phyloP scores from a whole-genome alignment of 176 grass and related monocot species.

The Ampelocalamus luodianensis region DNA sequence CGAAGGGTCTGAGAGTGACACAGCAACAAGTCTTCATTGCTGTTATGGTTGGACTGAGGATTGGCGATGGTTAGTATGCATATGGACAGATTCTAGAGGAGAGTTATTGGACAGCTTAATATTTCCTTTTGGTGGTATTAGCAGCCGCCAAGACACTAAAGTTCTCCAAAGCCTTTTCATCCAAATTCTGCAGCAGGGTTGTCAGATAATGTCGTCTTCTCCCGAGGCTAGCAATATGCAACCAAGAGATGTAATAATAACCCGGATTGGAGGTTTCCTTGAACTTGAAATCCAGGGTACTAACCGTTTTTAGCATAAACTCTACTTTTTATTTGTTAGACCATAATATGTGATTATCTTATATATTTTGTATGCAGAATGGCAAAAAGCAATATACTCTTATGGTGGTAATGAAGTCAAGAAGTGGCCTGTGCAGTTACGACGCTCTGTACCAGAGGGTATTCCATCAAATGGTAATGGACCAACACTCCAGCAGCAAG shows the following conservation, averaged over 20 bases:
- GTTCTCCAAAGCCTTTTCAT: conserved; percentile 95
- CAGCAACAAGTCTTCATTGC: conserved; percentile 81
- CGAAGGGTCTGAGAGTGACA: conserved; percentile 65
- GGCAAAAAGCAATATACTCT: conserved; percentile 91
- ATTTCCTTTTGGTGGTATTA: conserved; percentile 96
- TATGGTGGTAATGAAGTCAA: conserved; percentile 92
- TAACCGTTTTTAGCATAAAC: conserved; percentile 11
- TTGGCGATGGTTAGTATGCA: conserved; percentile 96
- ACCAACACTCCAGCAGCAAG: conserved; percentile 71
- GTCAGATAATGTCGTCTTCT: conserved; percentile 89
- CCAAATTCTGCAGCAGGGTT: conserved; percentile 96
- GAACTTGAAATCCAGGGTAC: conserved; percentile 99
- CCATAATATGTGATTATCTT: conserved; percentile 32
- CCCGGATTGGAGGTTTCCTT: conserved; percentile 86
- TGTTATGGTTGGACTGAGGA: conserved; percentile 99
- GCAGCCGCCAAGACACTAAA: conserved; percentile 95
- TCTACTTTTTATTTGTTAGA: conserved; percentile 26
- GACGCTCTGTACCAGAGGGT: conserved; percentile 74
- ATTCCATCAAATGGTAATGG: conserved; percentile 65
- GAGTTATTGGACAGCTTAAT: conserved; percentile 88
- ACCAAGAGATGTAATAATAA: conserved; percentile 87
- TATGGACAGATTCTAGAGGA: conserved; percentile 97
- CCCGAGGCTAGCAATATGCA: conserved; percentile 58
- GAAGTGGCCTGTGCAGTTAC: conserved; percentile 91
- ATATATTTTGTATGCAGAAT: conserved; percentile 67